phyloP scores from a whole-genome alignment of 768 basidiomycete species.

The Podaxis pistillaris region DNA sequence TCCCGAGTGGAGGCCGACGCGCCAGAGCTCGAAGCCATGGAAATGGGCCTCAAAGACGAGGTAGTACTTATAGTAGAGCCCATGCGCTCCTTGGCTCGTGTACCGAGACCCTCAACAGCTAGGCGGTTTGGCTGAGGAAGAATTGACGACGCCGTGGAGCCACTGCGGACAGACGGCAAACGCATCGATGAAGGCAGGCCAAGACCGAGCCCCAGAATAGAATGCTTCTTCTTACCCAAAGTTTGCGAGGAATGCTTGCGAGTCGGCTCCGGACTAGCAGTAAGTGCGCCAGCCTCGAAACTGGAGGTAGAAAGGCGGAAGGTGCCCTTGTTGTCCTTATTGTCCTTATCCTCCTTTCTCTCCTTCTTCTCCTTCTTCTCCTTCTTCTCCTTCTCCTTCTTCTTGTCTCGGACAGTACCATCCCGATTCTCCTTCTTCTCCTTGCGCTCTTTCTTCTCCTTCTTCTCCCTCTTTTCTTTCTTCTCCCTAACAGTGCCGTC shows the following conservation, averaged over 20 bases:
- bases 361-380: slow-evolving; percentile 23
- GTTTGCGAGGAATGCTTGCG: slow-evolving; percentile 28
- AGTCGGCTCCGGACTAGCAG: slow-evolving; percentile 13
- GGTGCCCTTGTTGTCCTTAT: slow-evolving; percentile 29
- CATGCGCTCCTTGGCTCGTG: slow-evolving; percentile 23
- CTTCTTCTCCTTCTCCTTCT: slow-evolving; percentile 25
- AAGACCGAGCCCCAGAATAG: slow-evolving; percentile 49
- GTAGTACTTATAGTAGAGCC: slow-evolving; percentile 28
- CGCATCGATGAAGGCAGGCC: slow-evolving; percentile 58
- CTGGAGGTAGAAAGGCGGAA: slow-evolving; percentile 56
- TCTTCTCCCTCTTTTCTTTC: slow-evolving; percentile 30
- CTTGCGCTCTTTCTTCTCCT: slow-evolving; percentile 24
- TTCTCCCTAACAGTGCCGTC: slow-evolving; percentile 29
- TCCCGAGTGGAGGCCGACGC: slow-evolving; percentile 22
- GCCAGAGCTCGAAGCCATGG: slow-evolving; percentile 31
- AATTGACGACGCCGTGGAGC: slow-evolving; percentile 36
- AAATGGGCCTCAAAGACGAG: slow-evolving; percentile 36
- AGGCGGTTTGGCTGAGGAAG: slow-evolving; percentile 27
- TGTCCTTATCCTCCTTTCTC: slow-evolving; percentile 27
- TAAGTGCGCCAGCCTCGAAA: slow-evolving; percentile 66
- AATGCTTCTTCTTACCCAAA: slow-evolving; percentile 56
- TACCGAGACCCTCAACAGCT: slow-evolving; percentile 32
- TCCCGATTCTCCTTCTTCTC: slow-evolving; percentile 25
- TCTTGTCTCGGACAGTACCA: slow-evolving; percentile 25
- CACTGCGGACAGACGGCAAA: slow-evolving; percentile 28